Evolutionary conservation across 495 filamentous ascomycete species (phyloP).

Genomic region (Gamarada debralockiae): DNA sequence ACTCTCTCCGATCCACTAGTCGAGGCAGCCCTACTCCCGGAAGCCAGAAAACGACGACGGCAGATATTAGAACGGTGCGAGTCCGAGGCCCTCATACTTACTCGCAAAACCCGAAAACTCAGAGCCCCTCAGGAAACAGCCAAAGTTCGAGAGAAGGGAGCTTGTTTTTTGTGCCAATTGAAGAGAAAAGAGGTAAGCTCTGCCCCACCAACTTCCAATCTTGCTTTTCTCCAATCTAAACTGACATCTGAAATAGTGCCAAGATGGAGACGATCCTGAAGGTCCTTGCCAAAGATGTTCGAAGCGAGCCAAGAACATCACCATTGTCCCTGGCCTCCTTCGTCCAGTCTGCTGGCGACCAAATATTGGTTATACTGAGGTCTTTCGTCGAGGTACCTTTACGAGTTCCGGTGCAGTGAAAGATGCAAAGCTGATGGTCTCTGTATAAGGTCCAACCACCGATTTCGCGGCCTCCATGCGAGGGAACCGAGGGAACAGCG

Average conservation of each 20-base stretch:
- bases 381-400: slow-evolving; percentile 11
- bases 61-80: background rate
- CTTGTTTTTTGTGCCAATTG: slow-evolving; percentile 5
- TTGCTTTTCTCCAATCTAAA: background rate
- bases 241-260: slow-evolving; percentile 7
- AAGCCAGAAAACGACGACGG: background rate
- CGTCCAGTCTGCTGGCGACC: slow-evolving; percentile 16
- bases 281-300: slow-evolving; percentile 8
- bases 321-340: slow-evolving; percentile 8
- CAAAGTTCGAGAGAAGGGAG: slow-evolving; percentile 9
- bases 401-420: background rate
- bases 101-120: slow-evolving; percentile 12
- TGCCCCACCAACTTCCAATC: too few species aligned
- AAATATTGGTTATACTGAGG: slow-evolving; percentile 12
- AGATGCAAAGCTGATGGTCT: background rate
- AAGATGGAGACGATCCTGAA: slow-evolving; percentile 13
- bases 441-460: slow-evolving; percentile 8
- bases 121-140: slow-evolving; percentile 6
- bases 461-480: slow-evolving; percentile 11
- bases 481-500: slow-evolving; percentile 9
- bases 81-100: background rate
- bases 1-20: background rate
- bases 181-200: slow-evolving; percentile 10
- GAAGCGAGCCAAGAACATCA: background rate
- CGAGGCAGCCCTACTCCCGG: too few species aligned